A percentile compares a stretch with the other conserved stretches of the same genome.
Conservation (phyloP, 2,329 filamentous ascomycete species). For the Microdochium paspali region DNA sequence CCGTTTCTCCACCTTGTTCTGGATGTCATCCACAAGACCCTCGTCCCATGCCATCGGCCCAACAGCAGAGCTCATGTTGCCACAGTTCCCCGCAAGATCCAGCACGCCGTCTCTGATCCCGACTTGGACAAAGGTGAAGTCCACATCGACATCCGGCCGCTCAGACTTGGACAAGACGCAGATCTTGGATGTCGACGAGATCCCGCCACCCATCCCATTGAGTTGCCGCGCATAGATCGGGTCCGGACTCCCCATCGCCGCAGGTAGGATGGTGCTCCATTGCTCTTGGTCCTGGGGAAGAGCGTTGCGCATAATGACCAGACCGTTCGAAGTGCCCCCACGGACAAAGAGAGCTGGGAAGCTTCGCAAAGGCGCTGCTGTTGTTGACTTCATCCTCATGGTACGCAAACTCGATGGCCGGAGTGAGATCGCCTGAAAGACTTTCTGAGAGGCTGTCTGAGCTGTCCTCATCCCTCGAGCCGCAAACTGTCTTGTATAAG, state of each 20-base stretch:
- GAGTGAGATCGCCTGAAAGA: too few relatives aligned
- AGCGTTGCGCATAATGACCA: slow-evolving; percentile 21
- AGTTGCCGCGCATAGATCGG: slow-evolving; percentile 57
- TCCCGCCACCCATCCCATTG: slow-evolving; percentile 42
- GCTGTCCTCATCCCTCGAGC: too few relatives aligned
- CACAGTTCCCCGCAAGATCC: slow-evolving; percentile 50
- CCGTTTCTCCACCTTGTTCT: background rate
- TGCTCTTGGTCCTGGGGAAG: slow-evolving; percentile 23
- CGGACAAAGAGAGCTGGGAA: slow-evolving; percentile 29
- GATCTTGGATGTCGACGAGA: slow-evolving; percentile 46
- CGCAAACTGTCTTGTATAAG: too few relatives aligned
- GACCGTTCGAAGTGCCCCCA: slow-evolving; percentile 19
- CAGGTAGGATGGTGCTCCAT: slow-evolving; percentile 18
- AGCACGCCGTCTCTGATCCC: slow-evolving; percentile 41
- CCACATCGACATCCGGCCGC: slow-evolving; percentile 19
- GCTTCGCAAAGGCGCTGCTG: background rate
- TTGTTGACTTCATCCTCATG: too few relatives aligned
- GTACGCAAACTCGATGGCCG: too few relatives aligned
- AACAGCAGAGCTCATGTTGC: slow-evolving; percentile 48
- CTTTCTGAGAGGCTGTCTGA: too few relatives aligned
- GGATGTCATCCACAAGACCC: slow-evolving; percentile 27
- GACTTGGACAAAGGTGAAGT: slow-evolving; percentile 34
- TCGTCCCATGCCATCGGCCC: slow-evolving; percentile 50
- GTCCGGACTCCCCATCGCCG: slow-evolving; percentile 32
- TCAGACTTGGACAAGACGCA: slow-evolving; percentile 51